phyloP scores from a whole-genome alignment of 1,284 basidiomycete species.

The Malassezia vespertilionis region DNA sequence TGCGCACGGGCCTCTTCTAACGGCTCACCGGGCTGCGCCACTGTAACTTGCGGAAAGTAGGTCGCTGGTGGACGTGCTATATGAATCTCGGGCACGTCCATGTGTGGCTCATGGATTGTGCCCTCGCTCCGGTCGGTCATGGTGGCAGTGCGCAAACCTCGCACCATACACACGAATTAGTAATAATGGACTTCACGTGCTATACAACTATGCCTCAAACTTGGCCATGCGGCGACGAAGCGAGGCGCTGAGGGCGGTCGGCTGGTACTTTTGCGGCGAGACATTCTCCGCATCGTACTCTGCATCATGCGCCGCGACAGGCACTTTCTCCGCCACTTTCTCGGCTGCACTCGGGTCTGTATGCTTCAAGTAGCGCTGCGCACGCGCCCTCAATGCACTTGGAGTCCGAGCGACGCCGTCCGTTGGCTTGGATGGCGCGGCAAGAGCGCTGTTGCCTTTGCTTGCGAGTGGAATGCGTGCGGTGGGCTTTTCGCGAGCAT shows the following conservation, averaged over 20 bases:
- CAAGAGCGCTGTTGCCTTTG: conserved; percentile 2
- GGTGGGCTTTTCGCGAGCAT: not conserved
- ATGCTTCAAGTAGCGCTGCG: conserved; percentile 12
- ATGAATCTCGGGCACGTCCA: too few relatives aligned
- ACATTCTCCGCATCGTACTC: conserved; percentile 3
- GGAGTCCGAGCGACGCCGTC: not conserved
- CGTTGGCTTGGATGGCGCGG: not conserved
- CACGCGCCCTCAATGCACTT: conserved; percentile 12
- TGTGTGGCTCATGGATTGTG: too few relatives aligned
- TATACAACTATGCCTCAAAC: conserved; percentile 7
- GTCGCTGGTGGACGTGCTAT: too few relatives aligned
- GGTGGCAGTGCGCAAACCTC: too few relatives aligned
- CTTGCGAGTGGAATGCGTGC: conserved; percentile 4
- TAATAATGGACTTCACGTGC: too few relatives aligned
- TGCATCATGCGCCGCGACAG: not conserved
- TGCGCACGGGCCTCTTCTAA: too few relatives aligned
- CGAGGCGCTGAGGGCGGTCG: conserved; percentile 12
- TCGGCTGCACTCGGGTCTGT: not conserved
- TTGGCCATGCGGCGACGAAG: conserved; percentile 12
- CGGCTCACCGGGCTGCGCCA: too few relatives aligned
- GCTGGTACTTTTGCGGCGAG: conserved; percentile 5
- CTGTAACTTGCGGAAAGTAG: too few relatives aligned
- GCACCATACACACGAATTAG: too few relatives aligned
- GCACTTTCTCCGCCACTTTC: not conserved
- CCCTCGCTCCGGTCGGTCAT: too few relatives aligned